Conservation (phyloP, 2,329 filamentous ascomycete species). For the Arachnomyces sp. region DNA sequence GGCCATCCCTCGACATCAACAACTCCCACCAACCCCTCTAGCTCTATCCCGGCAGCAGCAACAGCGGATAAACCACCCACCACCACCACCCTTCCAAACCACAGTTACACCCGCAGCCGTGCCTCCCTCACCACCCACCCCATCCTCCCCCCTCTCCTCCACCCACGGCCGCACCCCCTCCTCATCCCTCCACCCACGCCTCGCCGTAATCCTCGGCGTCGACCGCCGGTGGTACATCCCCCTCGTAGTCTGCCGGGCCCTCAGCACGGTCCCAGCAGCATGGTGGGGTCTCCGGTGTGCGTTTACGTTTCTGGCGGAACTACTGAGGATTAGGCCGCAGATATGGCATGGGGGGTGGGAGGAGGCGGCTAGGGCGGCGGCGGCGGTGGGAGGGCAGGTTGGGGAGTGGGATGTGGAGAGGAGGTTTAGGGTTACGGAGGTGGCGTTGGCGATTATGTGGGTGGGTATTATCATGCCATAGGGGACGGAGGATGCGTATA, state of each 20-base stretch:
- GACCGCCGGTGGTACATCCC: constrained; percentile 65
- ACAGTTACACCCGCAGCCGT: constrained; percentile 9
- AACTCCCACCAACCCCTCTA: neutral
- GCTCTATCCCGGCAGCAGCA: neutral
- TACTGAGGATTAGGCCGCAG: constrained; percentile 39
- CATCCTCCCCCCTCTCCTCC: constrained; percentile 21
- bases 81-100: constrained; percentile 7
- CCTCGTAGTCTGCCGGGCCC: constrained; percentile 63
- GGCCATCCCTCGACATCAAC: constrained; percentile 21
- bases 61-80: neutral
- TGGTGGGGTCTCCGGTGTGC: constrained; percentile 66
- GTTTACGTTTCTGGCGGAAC: constrained; percentile 59
- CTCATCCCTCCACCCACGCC: constrained; percentile 59
- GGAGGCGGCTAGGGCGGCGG: constrained; percentile 29
- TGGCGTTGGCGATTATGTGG: constrained; percentile 66
- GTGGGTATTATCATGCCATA: constrained; percentile 41
- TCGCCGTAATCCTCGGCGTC: constrained; percentile 70
- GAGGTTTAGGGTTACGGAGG: constrained; percentile 57
- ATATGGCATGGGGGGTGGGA: constrained; percentile 36
- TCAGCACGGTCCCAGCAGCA: constrained; percentile 62
- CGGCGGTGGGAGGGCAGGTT: constrained; percentile 35
- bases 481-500: constrained; percentile 13
- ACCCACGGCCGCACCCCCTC: constrained; percentile 23
- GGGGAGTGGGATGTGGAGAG: constrained; percentile 40
- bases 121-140: constrained; percentile 24